Base-by-base conservation (phyloP, 495 filamentous ascomycete species). In the Chaetomium tenue region DNA sequence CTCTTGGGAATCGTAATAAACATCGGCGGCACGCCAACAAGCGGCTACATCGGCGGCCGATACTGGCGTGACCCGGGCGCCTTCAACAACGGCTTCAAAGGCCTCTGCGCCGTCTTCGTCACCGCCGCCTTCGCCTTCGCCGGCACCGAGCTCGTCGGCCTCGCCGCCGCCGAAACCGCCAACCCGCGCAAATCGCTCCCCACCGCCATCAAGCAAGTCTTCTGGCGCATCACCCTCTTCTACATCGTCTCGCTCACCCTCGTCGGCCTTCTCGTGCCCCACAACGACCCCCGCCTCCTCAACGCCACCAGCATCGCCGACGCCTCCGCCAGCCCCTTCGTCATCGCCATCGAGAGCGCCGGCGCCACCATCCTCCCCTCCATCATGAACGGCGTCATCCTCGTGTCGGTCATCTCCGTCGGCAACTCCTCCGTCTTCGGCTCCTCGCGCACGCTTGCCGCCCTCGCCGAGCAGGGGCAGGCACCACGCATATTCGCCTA, bases 71-170 rank as follows among this genome's bases (percentile, higher is more conserved):
- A 90, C 40, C 93, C 93, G 0, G 93, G 93, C 40, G 91, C 93
- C 11, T 96, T 97, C 77, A 75, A 92, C 78, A 85, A 96, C 71
- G 92, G 93, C 51, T 97, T 97, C 84, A 96, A 96, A 74, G 93
- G 93, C 46, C 82, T 97, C 28, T 97, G 92, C 82, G 89, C 85
- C 71, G 91, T 96, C 63, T 94, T 98, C 68, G 92, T 97, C 64
- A 96, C 90, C 11, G 91, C 93, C 2, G 91, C 92, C 42, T 97
- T 97, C 69, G 86, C 93, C 60, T 98, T 95, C 70, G 86, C 91
- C 12, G 93, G 93, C 46, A 97, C 93, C 3, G 93, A 98, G 71
- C 79, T 97, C 25, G 92, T 97, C 60, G 93, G 92, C 62, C 83
- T 97, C 30, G 91, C 92, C 33, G 91, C 91, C 30, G 92, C 92